Conservation (phyloP, 1,139 yeast species). For the Nadsonia commutata region DNA sequence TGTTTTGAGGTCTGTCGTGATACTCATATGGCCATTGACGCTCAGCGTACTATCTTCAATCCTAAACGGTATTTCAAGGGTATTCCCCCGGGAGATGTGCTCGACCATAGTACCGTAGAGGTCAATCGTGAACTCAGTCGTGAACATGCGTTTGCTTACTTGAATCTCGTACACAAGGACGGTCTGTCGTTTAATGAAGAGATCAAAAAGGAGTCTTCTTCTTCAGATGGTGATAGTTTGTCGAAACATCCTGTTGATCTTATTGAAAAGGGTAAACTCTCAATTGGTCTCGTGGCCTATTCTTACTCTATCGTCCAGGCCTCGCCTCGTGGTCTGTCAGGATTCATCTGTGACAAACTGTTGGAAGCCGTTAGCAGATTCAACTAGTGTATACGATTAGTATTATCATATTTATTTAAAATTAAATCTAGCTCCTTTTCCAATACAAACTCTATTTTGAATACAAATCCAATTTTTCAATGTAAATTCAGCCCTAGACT, state of each 20-base stretch:
- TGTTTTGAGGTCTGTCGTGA: constrained; percentile 12
- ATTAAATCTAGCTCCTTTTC: too few relatives aligned
- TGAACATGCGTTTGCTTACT: constrained; percentile 10
- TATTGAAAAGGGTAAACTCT: constrained; percentile 5
- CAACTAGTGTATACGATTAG: not conserved
- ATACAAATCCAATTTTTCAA: too few relatives aligned
- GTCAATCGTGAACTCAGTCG: constrained; percentile 6
- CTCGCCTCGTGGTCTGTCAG: constrained; percentile 1
- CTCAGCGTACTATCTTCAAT: not conserved
- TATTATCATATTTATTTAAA: too few relatives aligned
- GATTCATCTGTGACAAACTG: not conserved
- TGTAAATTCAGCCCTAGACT: too few relatives aligned
- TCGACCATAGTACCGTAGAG: constrained; percentile 1
- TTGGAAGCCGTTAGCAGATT: not conserved
- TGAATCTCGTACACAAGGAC: constrained; percentile 11
- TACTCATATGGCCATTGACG: not conserved
- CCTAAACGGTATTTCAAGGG: constrained; percentile 3
- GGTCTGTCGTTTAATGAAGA: too few relatives aligned
- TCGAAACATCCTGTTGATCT: constrained; percentile 4
- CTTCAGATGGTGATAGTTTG: not conserved
- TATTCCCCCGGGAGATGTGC: too few relatives aligned
- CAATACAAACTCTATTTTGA: too few relatives aligned
- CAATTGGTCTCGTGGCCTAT: constrained; percentile 8
- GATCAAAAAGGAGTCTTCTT: too few relatives aligned
- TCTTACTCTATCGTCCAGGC: constrained; percentile 7